Conservation (phyloP, 192 early-diverging fungal genomes). For the Phycomyces blakesleeanus region DNA sequence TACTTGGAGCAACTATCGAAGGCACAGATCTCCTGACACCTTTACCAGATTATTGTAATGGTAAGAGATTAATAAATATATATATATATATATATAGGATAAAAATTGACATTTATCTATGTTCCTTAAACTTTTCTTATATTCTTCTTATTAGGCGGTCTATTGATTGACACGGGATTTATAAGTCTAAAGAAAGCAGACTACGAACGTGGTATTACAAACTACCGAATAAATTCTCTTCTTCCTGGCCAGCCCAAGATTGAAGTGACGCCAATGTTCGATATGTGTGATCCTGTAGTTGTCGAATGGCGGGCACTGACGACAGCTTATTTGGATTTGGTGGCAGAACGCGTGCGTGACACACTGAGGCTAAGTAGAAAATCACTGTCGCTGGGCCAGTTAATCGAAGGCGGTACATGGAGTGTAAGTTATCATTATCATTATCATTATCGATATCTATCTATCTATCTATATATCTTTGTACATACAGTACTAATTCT, state of each 20-base stretch:
- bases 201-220: slow-evolving; percentile 53
- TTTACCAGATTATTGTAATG: slow-evolving; percentile 81
- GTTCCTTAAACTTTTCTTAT: background rate
- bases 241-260: slow-evolving; percentile 34
- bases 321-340: slow-evolving; percentile 70
- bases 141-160: slow-evolving; percentile 50
- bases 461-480: background rate
- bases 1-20: slow-evolving; percentile 44
- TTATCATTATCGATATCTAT: background rate
- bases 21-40: slow-evolving; percentile 77
- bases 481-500: no score
- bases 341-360: slow-evolving; percentile 62
- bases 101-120: background rate
- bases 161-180: slow-evolving; percentile 85
- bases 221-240: slow-evolving; percentile 43
- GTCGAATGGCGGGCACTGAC: slow-evolving; percentile 95
- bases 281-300: slow-evolving; percentile 76
- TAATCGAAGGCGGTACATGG: slow-evolving; percentile 92
- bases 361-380: slow-evolving; percentile 49
- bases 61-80: no score
- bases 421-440: slow-evolving; percentile 44
- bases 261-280: slow-evolving; percentile 65
- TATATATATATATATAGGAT: background rate
- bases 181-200: slow-evolving; percentile 55
- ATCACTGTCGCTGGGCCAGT: slow-evolving; percentile 71